Conservation (phyloP, 169 alveolate genomes). For the Plasmodium billcollinsi region DNA sequence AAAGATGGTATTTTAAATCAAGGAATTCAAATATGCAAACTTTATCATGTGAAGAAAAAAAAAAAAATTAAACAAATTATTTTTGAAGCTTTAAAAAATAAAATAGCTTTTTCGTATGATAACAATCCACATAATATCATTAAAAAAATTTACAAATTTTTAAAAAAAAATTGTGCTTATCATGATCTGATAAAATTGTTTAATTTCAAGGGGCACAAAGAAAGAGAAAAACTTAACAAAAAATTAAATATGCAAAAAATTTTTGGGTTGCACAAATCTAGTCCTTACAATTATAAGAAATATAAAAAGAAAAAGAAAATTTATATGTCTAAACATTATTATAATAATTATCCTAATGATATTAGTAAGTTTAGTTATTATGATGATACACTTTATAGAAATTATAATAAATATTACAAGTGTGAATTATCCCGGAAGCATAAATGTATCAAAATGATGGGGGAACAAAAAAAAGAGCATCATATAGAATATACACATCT, state of each 20-base stretch:
- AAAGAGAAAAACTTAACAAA: not conserved
- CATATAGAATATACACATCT: no score
- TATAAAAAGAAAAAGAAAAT: not conserved
- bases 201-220: not conserved
- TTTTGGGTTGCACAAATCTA: no score
- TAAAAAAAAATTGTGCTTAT: slow-evolving; percentile 20
- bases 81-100: slow-evolving; percentile 27
- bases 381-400: no score
- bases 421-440: no score
- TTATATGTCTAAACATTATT: not conserved
- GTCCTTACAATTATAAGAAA: not conserved
- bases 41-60: slow-evolving; percentile 12
- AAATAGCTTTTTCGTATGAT: slow-evolving; percentile 6
- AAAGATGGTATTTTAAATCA: slow-evolving; percentile 23
- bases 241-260: not conserved
- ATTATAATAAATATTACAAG: no score
- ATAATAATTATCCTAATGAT: not conserved
- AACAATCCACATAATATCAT: not conserved
- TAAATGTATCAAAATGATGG: no score
- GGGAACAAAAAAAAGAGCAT: no score
- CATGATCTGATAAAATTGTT: slow-evolving; percentile 19
- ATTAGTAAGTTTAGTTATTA: no score
- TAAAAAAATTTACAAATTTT: not conserved
- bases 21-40: slow-evolving; percentile 46
- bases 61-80: not conserved